Percentiles rank a stretch among this genome's conserved stretches.
Conservation (phyloP, 2,329 filamentous ascomycete species). For the Pestalotiopsis sp. region DNA sequence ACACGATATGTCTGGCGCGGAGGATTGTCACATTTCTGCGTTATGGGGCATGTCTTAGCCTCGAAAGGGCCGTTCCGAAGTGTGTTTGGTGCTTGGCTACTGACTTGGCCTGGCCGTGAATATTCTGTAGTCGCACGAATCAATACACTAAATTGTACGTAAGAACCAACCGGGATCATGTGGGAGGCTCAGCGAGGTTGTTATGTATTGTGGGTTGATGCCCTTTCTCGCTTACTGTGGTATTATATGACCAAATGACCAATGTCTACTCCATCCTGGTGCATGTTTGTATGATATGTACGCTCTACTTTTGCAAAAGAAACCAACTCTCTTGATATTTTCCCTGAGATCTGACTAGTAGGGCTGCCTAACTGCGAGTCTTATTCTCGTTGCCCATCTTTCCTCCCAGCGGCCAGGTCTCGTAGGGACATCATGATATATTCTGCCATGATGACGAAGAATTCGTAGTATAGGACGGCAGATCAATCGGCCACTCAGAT, state of each 20-base stretch:
- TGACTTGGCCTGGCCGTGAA: not conserved
- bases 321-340: no score
- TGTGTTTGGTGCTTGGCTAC: not conserved
- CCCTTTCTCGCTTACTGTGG: not conserved
- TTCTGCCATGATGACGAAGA: constrained; percentile 8
- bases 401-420: not conserved
- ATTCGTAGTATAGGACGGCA: not conserved
- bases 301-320: no score
- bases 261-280: not conserved
- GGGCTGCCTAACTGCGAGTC: no score
- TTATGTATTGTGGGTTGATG: not conserved
- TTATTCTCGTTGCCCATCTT: no score
- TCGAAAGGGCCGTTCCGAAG: constrained; percentile 7
- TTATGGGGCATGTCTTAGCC: not conserved
- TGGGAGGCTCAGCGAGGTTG: not conserved
- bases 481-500: not conserved
- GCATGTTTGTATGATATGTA: not conserved
- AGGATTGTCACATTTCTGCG: not conserved
- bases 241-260: not conserved
- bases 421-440: not conserved
- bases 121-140: constrained; percentile 11
- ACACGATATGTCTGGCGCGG: not conserved
- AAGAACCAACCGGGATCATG: constrained; percentile 1
- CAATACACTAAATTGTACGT: constrained; percentile 1
- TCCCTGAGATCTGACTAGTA: no score